Base-by-base conservation (phyloP, 352 stramenopile genomes). In the Pythium grandisporangium region DNA sequence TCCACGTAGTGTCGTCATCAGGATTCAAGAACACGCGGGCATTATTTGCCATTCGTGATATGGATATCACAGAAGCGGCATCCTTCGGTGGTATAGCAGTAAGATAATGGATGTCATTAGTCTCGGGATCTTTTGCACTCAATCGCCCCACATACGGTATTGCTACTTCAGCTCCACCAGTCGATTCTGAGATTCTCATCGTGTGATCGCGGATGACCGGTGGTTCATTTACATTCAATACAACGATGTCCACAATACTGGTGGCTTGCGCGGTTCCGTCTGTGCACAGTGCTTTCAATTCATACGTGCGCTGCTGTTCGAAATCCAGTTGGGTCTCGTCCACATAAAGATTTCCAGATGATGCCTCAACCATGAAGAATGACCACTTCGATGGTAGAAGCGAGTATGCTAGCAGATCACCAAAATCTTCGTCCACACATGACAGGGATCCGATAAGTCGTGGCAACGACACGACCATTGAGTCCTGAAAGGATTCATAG, bases 171-270 rank as follows among this genome's bases (percentile, higher is more conserved):
- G 51, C 48, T 13, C 11, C 6, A 11, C 16, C 7, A n/a, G 50
- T 32, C 32, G 75, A 74, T 37, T 84, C 70, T 12, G 36, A 14
- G 0, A 80, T 22, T 4, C 44, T 61, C 34, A 66, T 60, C 7
- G 53, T 34, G 29, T 76, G 51, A 24, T 51, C 35, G 5, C 16
- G 22, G 2, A 67, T 29, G 13, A 48, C 24, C 2, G 70, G 70
- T 0, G 61, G 40, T 53, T 80, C 70, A 42, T 84, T 78, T 8
- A 78, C 52, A 19, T 84, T 84, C 0, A 44, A 16, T 14, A 84
- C 46, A 17, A 58, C 34, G 13, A 80, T 39, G 21, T 17, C 46
- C 4, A 68, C 30, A 2, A 35, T 42, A 11, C 49, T 42, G 14
- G 37, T 26, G 0, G 48, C n/a, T 6, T 34, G 45, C 6, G 42